Conservation (phyloP, 106 monocot genomes). For the Gastrodia elata region DNA sequence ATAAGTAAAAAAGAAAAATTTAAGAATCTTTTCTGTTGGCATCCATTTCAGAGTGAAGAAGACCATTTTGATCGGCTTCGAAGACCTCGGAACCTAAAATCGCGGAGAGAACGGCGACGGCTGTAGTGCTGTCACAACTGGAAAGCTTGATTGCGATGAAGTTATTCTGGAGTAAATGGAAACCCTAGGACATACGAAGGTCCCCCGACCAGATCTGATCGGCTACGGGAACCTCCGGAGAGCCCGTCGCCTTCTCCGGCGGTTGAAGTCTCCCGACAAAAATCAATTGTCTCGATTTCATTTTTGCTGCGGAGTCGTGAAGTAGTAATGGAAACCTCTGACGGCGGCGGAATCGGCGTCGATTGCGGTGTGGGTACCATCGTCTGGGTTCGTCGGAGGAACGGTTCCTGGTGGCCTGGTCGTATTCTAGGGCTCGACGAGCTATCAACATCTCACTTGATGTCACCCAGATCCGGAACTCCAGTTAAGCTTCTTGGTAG, state of each 20-base stretch:
- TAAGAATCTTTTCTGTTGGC: not conserved
- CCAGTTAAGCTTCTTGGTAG: constrained; percentile 92
- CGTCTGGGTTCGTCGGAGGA: constrained; percentile 86
- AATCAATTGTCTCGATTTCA: not conserved
- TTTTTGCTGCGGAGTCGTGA: not conserved
- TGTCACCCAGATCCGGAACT: constrained; percentile 94
- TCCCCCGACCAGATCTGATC: constrained; percentile 14
- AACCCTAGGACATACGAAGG: constrained; percentile 10
- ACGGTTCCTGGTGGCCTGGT: constrained; percentile 97
- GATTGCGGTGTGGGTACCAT: constrained; percentile 56
- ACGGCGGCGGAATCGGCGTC: constrained; percentile 19
- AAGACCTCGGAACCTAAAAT: not conserved
- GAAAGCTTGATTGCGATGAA: not conserved
- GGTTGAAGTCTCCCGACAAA: constrained; percentile 13
- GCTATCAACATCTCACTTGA: constrained; percentile 71
- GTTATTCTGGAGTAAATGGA: constrained; percentile 23
- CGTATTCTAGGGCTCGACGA: constrained; percentile 86
- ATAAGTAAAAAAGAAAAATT: not conserved
- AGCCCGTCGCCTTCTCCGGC: constrained; percentile 14
- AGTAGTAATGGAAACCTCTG: constrained; percentile 19
- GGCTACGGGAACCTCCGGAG: not conserved
- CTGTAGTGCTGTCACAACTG: not conserved
- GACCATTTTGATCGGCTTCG: constrained; percentile 5
- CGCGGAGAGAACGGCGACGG: not conserved
- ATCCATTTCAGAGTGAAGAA: not conserved